A percentile compares a stretch with the other conserved stretches of the same genome.
Evolutionary conservation across 2,329 filamentous ascomycete genomes (phyloP).

Genomic region (Hypomyces rosellus): DNA sequence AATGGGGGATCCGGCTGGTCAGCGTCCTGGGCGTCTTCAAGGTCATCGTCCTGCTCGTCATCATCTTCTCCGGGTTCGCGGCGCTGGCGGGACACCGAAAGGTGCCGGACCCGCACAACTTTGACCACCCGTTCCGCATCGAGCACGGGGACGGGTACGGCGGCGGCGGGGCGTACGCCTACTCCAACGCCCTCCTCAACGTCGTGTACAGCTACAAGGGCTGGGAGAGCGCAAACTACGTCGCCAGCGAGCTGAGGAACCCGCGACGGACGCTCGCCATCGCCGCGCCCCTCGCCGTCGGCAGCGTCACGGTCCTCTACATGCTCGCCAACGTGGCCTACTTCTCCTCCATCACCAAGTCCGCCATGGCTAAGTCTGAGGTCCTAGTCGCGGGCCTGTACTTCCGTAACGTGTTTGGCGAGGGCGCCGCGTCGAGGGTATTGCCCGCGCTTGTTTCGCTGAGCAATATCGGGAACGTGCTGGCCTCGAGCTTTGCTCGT

Average conservation of each 20-base stretch:
- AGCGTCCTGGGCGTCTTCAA: constrained; percentile 57
- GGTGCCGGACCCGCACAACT: constrained; percentile 48
- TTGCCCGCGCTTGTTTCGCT: constrained; percentile 53
- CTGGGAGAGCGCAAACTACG: constrained; percentile 60
- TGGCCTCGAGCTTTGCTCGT: constrained; percentile 55
- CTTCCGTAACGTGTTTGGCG: constrained; percentile 56
- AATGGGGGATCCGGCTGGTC: constrained; percentile 53
- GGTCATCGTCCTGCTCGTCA: constrained; percentile 51
- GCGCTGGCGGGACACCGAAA: constrained; percentile 45
- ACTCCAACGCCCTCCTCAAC: constrained; percentile 51
- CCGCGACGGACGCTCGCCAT: constrained; percentile 48
- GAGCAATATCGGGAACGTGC: constrained; percentile 56
- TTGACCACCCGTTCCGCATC: constrained; percentile 47
- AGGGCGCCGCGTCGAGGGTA: constrained; percentile 41
- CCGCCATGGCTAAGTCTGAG: constrained; percentile 50
- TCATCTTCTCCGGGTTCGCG: constrained; percentile 55
- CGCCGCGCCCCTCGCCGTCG: constrained; percentile 52
- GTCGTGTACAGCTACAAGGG: constrained; percentile 58
- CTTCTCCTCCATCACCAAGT: constrained; percentile 55
- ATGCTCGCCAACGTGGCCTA: constrained; percentile 60
- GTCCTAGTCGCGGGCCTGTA: constrained; percentile 56
- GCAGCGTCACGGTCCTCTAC: constrained; percentile 53
- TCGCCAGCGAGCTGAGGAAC: constrained; percentile 50
- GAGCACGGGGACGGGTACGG: constrained; percentile 32
- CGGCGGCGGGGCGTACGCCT: constrained; percentile 44